Percentiles rank a stretch among this genome's conserved stretches.
phyloP scores from a whole-genome alignment of 2,329 filamentous ascomycete species.

The Juglanconis juglandina region DNA sequence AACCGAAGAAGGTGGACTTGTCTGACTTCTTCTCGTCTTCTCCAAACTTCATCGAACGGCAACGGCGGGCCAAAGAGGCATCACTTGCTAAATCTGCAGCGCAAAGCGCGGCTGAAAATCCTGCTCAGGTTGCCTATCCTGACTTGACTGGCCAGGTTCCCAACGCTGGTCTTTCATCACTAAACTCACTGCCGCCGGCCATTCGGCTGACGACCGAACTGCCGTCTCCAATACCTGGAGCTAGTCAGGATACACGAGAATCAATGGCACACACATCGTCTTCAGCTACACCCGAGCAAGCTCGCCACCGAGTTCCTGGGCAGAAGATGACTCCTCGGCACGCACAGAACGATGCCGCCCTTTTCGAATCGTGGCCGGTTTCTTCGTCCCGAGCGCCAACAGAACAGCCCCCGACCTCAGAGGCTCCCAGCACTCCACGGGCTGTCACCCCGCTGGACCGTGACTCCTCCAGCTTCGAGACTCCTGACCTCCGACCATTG shows the following conservation, averaged over 20 bases:
- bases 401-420: background rate
- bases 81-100: background rate
- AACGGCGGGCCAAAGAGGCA: slow-evolving; percentile 12
- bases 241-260: background rate
- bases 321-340: slow-evolving; percentile 1
- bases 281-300: slow-evolving; percentile 6
- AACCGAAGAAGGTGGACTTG: slow-evolving; percentile 42
- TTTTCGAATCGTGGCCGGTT: slow-evolving; percentile 12
- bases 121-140: background rate
- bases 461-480: slow-evolving; percentile 36
- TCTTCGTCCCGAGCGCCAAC: slow-evolving; percentile 11
- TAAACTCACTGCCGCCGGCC: background rate
- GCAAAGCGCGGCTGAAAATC: background rate
- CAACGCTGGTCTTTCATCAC: background rate
- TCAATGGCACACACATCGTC: background rate
- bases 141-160: background rate
- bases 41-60: slow-evolving; percentile 21
- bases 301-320: background rate
- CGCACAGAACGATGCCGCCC: slow-evolving; percentile 7
- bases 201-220: background rate
- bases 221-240: background rate
- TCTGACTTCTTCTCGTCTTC: slow-evolving; percentile 59
- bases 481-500: slow-evolving; percentile 43
- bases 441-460: slow-evolving; percentile 4
- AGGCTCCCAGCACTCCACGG: slow-evolving; percentile 1